A percentile compares a stretch with the other conserved stretches of the same genome.
phyloP scores from a whole-genome alignment of 306 rosid species.

The Datisca glomerata region DNA sequence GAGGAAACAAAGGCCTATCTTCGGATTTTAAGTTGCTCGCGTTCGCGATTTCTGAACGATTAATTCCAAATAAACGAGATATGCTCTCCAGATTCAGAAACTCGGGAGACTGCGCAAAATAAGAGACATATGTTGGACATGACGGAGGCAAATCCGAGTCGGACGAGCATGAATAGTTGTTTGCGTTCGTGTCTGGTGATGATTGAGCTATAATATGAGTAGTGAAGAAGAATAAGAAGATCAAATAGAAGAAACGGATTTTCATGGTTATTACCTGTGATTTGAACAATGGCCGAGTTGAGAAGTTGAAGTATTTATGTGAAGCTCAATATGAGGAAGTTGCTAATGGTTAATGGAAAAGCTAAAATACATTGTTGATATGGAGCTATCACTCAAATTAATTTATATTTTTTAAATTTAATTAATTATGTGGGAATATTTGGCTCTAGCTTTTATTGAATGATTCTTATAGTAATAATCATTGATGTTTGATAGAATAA shows the following conservation, averaged over 20 bases:
- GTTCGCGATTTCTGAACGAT: conserved; percentile 38
- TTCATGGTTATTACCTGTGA: no score
- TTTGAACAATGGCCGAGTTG: no score
- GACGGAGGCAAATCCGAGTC: conserved; percentile 25
- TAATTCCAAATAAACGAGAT: conserved; percentile 41
- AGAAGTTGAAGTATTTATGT: conserved; percentile 7
- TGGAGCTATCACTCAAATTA: conserved; percentile 1
- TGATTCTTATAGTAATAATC: no score
- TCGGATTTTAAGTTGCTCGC: conserved; percentile 40
- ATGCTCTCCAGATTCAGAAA: conserved; percentile 31
- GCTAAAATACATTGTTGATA: conserved; percentile 1
- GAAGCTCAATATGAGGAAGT: conserved; percentile 2
- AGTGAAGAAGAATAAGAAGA: conserved; percentile 17
- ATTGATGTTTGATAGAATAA: no score
- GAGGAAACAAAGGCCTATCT: conserved; percentile 15
- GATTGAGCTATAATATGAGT: conserved; percentile 24
- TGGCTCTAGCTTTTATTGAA: no score
- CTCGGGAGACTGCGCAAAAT: conserved; percentile 35
- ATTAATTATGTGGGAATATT: no score
- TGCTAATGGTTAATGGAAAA: conserved; percentile 3
- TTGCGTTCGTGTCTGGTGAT: conserved; percentile 14
- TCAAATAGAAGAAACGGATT: conserved; percentile 22
- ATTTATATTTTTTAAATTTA: no score
- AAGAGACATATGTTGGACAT: conserved; percentile 56
- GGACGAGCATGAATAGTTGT: conserved; percentile 41